These are phyloP conservation scores for Aureobasidium namibiae DNA, from an alignment of 2,329 filamentous ascomycete genomes.

Conservation along the genomic window DNA sequence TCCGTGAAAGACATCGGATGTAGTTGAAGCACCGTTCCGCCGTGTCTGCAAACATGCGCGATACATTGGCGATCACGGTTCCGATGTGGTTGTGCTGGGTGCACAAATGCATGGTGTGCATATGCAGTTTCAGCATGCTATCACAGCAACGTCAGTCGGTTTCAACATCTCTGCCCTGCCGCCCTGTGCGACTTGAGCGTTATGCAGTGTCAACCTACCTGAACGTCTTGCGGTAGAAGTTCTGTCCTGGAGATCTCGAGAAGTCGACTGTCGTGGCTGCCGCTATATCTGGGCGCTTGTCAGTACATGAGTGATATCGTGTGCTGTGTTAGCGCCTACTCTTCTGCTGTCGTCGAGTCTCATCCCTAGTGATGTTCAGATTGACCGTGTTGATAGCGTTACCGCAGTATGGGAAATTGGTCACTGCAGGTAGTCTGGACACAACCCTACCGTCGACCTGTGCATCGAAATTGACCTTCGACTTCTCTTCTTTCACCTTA, in stretches of 20 bases:
- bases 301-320: not conserved
- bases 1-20: constrained; percentile 48
- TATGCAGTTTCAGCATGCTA: constrained; percentile 70
- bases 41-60: constrained; percentile 65
- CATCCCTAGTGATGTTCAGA: constrained; percentile 65
- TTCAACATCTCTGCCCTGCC: not conserved
- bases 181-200: constrained; percentile 56
- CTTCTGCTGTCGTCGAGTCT: constrained; percentile 42
- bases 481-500: constrained; percentile 67
- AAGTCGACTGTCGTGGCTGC: constrained; percentile 75
- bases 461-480: constrained; percentile 73
- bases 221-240: constrained; percentile 72
- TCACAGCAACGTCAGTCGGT: constrained; percentile 13
- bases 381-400: constrained; percentile 65
- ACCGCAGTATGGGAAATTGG: constrained; percentile 83
- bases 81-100: constrained; percentile 63
- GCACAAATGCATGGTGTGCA: constrained; percentile 77
- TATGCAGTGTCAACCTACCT: constrained; percentile 30
- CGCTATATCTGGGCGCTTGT: constrained; percentile 40
- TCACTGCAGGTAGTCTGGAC: constrained; percentile 31
- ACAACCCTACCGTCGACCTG: constrained; percentile 48
- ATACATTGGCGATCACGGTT: constrained; percentile 67
- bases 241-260: constrained; percentile 61
- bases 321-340: constrained; percentile 36
- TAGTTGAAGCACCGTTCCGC: constrained; percentile 65